Base-by-base conservation (phyloP, 495 filamentous ascomycete species). In the Podospora fimiseda region DNA sequence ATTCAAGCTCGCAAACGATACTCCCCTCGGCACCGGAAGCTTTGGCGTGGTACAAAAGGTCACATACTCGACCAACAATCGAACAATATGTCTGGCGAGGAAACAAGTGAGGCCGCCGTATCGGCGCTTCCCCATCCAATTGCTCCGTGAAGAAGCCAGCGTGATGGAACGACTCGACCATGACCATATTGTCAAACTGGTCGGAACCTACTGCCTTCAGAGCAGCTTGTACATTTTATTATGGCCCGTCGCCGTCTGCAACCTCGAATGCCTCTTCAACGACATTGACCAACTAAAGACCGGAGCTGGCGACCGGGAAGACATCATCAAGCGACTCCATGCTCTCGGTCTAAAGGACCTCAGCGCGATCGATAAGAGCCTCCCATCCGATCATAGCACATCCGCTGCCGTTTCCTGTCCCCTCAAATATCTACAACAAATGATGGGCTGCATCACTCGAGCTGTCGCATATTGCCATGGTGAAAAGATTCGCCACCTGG, bases 111-210 rank as follows among this genome's bases (percentile, higher is more conserved):
- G 57, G 46, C 22, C 55, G 53, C 24, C 50, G 50, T 14, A 61
- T 13, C 57, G 65, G 1, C 48, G 60, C 6, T 48, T 41, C 9
- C 60, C 56, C 4, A 59, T 73, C 8, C 56, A 70, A 18, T 27
- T 46, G 5, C 57, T 74, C 18, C 61, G 68, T 13, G 60, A 71
- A 36, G 72, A 74, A 62, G 70, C 65, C 21, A 60, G 65, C 48
- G 66, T 70, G 5, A 74, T 74, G 72, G 69, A 73, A 47, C 65
- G 62, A 45, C 57, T 74, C 13, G 62, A 60, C 14, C 72, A 74
- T 51, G 63, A 70, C 22, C 69, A 70, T 47, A 72, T 75, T 37
- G 58, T 74, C 46, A 71, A 62, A 51, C 60, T 75, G 1, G 65
- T 75, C 14, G 72, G 71, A 1, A 69, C 72, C 13, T 75, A 74